Evolutionary conservation across 257 asterid genomes (phyloP), one percentile per base, ranked within the genome.

Genomic region (Rauvolfia tetraphylla): DNA sequence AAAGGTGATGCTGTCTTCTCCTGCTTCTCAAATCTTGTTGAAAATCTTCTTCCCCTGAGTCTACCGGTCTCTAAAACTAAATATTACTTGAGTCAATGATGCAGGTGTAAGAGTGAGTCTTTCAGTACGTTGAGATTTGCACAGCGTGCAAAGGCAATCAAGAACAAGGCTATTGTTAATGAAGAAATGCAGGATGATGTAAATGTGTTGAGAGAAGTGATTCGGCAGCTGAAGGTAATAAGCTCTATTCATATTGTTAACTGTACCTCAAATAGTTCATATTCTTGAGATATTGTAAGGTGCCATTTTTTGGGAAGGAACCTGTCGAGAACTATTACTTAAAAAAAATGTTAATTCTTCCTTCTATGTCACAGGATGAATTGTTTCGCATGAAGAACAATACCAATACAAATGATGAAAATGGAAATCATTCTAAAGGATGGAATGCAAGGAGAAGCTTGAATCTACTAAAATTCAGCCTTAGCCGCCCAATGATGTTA

Each of bases 111-210:
- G 90, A 89, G 82, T 23, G 99, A 95, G 93, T 91, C 95, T 58
- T 86, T 93, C 71, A 90, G 99, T 84, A 93, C 99, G 41, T 84
- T 95, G 83, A 90, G 98, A 87, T 95, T 95, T 84, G 99, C 99
- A 59, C 98, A 95, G 78, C 96, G 99, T 42, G 99, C 99, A 42
- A 95, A 95, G 88, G 97, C 98, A 77, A 91, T 95, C 77, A 95
- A 90, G 90, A 95, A 95, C 79, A 93, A 89, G 87, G 98, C 99
- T 79, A 83, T 84, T 72, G 80, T 91, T 36, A 95, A 95, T 73
- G 99, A 95, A 88, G 99, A 93, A 85, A 88, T 91, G 97, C 98
- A 91, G 81, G 95, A 93, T 75, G 97, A 95, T 81, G 98, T 95
- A 54, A 91, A 88, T 80, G 92, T 89, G 73, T 81, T 95, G 85